Conservation (phyloP, 768 basidiomycete species). For the Udeniomyces megalosporus region DNA sequence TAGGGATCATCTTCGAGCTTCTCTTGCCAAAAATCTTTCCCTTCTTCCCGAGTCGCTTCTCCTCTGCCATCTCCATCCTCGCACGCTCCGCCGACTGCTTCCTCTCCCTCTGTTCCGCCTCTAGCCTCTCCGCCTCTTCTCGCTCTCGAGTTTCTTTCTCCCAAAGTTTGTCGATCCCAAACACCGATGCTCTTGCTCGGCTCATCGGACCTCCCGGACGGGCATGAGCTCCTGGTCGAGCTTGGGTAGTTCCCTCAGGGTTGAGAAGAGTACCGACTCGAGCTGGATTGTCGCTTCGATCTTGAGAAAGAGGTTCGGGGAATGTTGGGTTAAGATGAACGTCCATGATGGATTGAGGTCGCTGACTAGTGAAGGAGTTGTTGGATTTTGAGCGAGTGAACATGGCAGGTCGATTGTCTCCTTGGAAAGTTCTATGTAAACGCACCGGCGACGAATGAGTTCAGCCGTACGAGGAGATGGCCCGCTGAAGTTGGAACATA, state of each 20-base stretch:
- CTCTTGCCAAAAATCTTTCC: background rate
- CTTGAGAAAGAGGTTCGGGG: background rate
- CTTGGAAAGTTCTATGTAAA: slow-evolving; percentile 1
- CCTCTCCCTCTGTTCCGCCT: background rate
- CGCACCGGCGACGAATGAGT: too few relatives aligned
- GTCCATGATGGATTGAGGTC: background rate
- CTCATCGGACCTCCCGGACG: background rate
- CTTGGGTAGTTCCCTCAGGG: background rate
- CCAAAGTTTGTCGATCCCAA: slow-evolving; percentile 13
- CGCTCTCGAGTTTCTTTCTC: slow-evolving; percentile 10
- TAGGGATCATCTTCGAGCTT: background rate
- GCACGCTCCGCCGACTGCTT: slow-evolving; percentile 1
- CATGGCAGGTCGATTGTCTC: slow-evolving; percentile 14
- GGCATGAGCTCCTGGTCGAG: too few relatives aligned
- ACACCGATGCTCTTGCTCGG: slow-evolving; percentile 1
- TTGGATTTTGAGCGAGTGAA: slow-evolving; percentile 7
- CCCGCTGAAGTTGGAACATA: too few relatives aligned
- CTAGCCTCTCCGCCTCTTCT: background rate
- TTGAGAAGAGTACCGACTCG: background rate
- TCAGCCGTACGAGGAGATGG: background rate
- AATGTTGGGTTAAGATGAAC: slow-evolving; percentile 13
- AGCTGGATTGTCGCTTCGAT: background rate
- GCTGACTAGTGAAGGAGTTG: background rate
- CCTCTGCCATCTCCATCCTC: background rate
- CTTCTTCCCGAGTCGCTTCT: background rate